Evolutionary conservation across 2,329 filamentous ascomycete genomes (phyloP).

Genomic region (Sclerotinia nivalis): DNA sequence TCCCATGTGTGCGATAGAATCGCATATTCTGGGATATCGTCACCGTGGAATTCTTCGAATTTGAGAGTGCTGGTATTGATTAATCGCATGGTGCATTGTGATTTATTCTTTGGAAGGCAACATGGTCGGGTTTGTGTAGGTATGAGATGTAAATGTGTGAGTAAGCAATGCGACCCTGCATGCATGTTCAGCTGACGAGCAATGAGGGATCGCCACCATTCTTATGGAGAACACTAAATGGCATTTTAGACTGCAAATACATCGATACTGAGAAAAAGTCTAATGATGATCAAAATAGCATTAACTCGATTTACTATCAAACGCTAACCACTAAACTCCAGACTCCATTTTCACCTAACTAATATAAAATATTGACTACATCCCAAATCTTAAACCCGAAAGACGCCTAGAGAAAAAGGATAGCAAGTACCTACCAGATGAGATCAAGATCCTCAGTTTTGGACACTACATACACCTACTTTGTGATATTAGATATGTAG

Average conservation of each 20-base stretch:
- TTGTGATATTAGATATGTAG: neutral
- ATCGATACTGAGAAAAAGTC: too few species aligned
- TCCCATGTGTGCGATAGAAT: conserved; percentile 47
- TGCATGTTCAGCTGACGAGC: neutral
- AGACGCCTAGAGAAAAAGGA: neutral
- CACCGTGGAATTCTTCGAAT: conserved; percentile 3
- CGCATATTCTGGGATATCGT: conserved; percentile 34
- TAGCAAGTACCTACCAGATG: neutral
- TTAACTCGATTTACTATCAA: neutral
- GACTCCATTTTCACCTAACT: neutral
- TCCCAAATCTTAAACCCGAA: neutral
- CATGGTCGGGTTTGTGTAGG: neutral
- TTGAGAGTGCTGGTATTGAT: neutral
- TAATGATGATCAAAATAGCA: neutral
- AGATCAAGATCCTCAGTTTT: neutral
- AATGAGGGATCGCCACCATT: too few species aligned
- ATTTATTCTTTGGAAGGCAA: neutral
- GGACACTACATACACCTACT: neutral
- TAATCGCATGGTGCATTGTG: neutral
- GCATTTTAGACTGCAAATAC: neutral
- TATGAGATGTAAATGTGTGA: neutral
- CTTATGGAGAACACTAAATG: too few species aligned
- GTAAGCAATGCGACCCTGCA: neutral
- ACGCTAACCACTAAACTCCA: neutral
- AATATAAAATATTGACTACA: neutral